Evolutionary conservation across 78 protist genomes (phyloP), one percentile per base, ranked within the genome.

Genomic region (Dictyostelium capitatum): DNA sequence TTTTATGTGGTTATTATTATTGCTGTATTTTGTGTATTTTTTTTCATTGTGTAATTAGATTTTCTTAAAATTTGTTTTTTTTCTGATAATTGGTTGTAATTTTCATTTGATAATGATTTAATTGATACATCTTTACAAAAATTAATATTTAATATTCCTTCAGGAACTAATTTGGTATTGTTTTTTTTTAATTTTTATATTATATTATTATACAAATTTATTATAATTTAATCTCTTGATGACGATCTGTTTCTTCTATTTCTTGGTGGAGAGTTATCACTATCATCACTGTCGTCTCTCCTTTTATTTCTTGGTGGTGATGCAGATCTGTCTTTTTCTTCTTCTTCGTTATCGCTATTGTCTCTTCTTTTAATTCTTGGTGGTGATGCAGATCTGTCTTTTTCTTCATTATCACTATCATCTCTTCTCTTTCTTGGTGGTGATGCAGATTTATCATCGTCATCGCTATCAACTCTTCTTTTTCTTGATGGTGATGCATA

Each of bases 281-380:
- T 11, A 6, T 37, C 12, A 46, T 81, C 89, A 48, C 12, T 41
- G 46, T n/a, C 30, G 37, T 7, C 17, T 15, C 4, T 62, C 11
- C 25, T 41, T 23, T 46, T n/a, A n/a, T n/a, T 56, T 80, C 56
- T 62, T 80, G 87, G 87, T 47, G 84, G 46, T 62, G 47, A 43
- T 0, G 46, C n/a, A 41, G 73, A 25, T 14, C 17, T 37, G 1
- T 30, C 65, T 43, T 41, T 48, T 0, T 48, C 20, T n/a, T 32
- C 50, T 19, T 48, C 19, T 46, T 43, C 51, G 14, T 48, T 23
- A n/a, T 4, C 46, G n/a, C 53, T 62, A 25, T 56, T 37, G 0
- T 20, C 20, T 80, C 56, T 57, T 65, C 7, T 64, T 46, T 6
- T 47, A 23, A 19, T 28, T 80, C 73, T 80, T 80, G 73, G 87